A percentile compares a stretch with the other conserved stretches of the same genome.
These are phyloP conservation scores for Cladosporium sp. DNA, from an alignment of 2,329 filamentous ascomycete genomes.

Conservation along the genomic window DNA sequence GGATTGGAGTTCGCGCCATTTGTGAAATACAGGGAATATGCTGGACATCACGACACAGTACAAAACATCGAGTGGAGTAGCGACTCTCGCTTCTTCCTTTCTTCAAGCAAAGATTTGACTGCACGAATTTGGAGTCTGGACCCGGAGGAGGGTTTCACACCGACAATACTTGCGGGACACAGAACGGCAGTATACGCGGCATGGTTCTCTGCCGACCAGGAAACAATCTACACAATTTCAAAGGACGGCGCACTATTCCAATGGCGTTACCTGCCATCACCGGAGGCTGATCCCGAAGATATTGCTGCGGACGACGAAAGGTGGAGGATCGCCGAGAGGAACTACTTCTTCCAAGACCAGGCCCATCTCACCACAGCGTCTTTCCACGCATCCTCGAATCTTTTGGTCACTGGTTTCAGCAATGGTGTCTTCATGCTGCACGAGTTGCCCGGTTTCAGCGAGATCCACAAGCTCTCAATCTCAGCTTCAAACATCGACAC, in stretches of 20 bases:
- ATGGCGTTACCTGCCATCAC: conserved; percentile 76
- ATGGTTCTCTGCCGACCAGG: conserved; percentile 95
- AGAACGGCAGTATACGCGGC: conserved; percentile 87
- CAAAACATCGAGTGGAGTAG: conserved; percentile 90
- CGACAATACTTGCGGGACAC: conserved; percentile 88
- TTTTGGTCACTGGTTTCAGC: conserved; percentile 96
- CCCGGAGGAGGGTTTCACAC: conserved; percentile 80
- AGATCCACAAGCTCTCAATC: conserved; percentile 90
- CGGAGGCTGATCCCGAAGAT: conserved; percentile 52
- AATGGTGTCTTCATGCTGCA: conserved; percentile 93
- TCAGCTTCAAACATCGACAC: conserved; percentile 96
- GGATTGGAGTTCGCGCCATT: conserved; percentile 95
- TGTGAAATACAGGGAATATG: conserved; percentile 80
- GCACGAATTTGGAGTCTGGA: conserved; percentile 93
- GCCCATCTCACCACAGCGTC: conserved; percentile 86
- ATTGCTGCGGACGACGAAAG: conserved; percentile 66
- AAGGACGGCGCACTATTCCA: conserved; percentile 96
- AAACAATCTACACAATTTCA: conserved; percentile 93
- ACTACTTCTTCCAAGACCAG: conserved; percentile 92
- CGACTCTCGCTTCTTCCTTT: conserved; percentile 94
- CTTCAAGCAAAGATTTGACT: conserved; percentile 86
- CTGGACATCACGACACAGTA: conserved; percentile 85
- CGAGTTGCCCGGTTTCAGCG: conserved; percentile 92
- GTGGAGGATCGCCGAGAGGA: conserved; percentile 87
- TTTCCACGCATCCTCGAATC: conserved; percentile 80